A percentile compares a stretch with the other conserved stretches of the same genome.
These are phyloP conservation scores for Symmetrospora coprosmae DNA, from an alignment of 768 basidiomycete genomes.

Conservation along the genomic window DNA sequence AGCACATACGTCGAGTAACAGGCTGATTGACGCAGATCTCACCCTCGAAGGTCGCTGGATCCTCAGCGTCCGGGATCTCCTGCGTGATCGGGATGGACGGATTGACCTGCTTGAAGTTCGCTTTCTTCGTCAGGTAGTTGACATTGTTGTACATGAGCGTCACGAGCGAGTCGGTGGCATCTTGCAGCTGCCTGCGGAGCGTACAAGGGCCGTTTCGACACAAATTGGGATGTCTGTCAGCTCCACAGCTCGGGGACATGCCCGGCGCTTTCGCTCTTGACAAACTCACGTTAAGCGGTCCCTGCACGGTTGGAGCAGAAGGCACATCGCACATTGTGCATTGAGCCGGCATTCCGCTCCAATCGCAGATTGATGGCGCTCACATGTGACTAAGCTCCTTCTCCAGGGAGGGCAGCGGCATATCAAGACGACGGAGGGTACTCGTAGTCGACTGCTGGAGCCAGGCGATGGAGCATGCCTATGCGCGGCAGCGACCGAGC, in stretches of 20 bases:
- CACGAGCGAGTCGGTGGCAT: slow-evolving; percentile 48
- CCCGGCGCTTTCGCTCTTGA: background rate
- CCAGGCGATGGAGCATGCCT: too few species aligned
- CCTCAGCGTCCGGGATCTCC: slow-evolving; percentile 57
- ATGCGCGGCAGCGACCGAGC: too few species aligned
- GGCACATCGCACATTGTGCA: too few species aligned
- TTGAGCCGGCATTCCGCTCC: too few species aligned
- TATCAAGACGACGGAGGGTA: too few species aligned
- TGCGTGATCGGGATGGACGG: slow-evolving; percentile 72
- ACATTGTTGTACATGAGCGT: slow-evolving; percentile 75
- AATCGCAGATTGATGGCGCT: too few species aligned
- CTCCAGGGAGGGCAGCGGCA: too few species aligned
- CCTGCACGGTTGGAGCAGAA: background rate
- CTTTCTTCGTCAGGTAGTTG: slow-evolving; percentile 59
- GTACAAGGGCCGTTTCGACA: too few species aligned
- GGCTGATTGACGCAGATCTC: background rate
- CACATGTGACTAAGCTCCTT: too few species aligned
- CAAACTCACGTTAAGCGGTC: slow-evolving; percentile 15
- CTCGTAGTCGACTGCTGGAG: too few species aligned
- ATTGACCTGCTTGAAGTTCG: slow-evolving; percentile 65
- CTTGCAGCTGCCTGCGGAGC: slow-evolving; percentile 20
- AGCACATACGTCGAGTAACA: background rate
- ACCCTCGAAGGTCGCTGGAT: slow-evolving; percentile 62
- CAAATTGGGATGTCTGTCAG: background rate
- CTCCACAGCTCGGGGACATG: background rate